Evolutionary conservation across 139 green algal species (phyloP), one percentile per base, ranked within the genome.

Genomic region (Volvox reticuliferus): DNA sequence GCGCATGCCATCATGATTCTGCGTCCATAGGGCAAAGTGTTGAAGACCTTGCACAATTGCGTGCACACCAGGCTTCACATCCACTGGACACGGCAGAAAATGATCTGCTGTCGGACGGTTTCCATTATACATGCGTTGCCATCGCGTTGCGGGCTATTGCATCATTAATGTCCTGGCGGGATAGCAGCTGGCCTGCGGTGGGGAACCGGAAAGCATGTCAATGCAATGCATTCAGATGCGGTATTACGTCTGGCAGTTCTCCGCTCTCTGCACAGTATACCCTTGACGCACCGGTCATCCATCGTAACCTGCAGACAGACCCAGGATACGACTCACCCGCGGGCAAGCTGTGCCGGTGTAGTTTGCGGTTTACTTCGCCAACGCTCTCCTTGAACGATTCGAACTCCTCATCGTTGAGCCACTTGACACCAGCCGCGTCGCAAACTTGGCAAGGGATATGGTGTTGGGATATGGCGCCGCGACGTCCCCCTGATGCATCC

Each of bases 141-240:
- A 88, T 65, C 22, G 84, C 84, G 20, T 67, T 44, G 26, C 37
- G 36, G 13, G 86, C 86, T 20, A 90, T 24, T 33, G 86, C 86
- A 24, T 33, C 44, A 32, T 90, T 90, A 20, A 90, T 77, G 86
- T 90, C 86, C 12, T 83, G 30, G 13, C 86, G 71, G 19, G 86
- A 84, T 0, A 84, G 18, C 86, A 81, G 35, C 44, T 82, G 69
- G 28, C 84, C 84, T 89, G 84, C n/a, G 32, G 24, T 73, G 65
- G 5, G 44, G 44, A 55, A 55, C 44, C 44, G 44, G 44, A 55
- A 55, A 55, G 44, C 44, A 73, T 73, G 12, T 16, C 3, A 12
- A 73, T 24, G 65, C 2, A 73, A 28, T 9, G 65, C 21, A 24
- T 24, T 73, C 12, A 28, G 24, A 24, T 12, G 9, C 65, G 16